Evolutionary conservation across 225 moss, liverwort and hornwort genomes (phyloP).

Genomic region (Takakia lepidozioides): DNA sequence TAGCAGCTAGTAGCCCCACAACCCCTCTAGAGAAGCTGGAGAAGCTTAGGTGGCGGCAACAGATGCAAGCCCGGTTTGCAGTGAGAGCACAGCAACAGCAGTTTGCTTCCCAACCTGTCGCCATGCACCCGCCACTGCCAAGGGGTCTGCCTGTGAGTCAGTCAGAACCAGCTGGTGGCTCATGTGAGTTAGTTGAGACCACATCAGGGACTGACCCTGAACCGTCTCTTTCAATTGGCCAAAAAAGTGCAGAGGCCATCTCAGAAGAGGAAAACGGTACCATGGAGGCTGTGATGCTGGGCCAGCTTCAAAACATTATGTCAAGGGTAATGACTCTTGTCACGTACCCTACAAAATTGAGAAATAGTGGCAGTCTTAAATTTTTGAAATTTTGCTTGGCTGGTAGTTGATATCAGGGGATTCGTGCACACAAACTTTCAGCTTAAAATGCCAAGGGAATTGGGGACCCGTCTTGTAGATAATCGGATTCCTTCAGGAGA

Average conservation of each 20-base stretch:
- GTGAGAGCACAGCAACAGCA: conserved; percentile 90
- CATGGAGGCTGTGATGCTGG: conserved; percentile 32
- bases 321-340: conserved; percentile 16
- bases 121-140: conserved; percentile 26
- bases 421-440: background rate
- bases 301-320: conserved; percentile 41
- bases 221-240: conserved; percentile 50
- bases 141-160: conserved; percentile 23
- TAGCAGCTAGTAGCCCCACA: conserved; percentile 56
- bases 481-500: too few relatives aligned
- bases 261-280: conserved; percentile 39
- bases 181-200: conserved; percentile 36
- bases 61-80: conserved; percentile 86
- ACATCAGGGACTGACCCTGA: conserved; percentile 42
- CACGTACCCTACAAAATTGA: background rate
- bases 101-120: conserved; percentile 56
- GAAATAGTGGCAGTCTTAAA: background rate
- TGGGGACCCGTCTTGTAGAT: background rate
- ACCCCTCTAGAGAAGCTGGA: conserved; percentile 94
- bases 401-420: background rate
- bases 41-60: conserved; percentile 81
- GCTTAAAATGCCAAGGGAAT: background rate
- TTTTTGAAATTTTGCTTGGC: background rate
- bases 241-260: conserved; percentile 34
- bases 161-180: conserved; percentile 26